These are phyloP conservation scores for Zoysia matrella DNA, from an alignment of 202 grass and related monocot species.

Conservation along the genomic window DNA sequence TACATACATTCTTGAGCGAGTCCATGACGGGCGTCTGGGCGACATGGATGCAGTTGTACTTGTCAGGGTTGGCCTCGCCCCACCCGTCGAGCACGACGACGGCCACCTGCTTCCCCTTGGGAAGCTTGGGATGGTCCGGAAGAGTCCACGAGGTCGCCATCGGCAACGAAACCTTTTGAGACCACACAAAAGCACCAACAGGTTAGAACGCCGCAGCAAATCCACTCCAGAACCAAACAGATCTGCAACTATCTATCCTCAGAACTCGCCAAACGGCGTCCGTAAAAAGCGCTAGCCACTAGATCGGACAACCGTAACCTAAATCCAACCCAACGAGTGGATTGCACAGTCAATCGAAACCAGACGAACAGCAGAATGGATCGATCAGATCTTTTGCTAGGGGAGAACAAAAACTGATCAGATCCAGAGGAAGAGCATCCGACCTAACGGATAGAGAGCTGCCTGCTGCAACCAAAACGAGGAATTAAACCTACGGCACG, in stretches of 20 bases:
- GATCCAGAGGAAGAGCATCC: not conserved
- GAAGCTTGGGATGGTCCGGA: slow-evolving; percentile 58
- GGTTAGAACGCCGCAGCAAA: slow-evolving; percentile 6
- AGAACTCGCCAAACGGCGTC: not conserved
- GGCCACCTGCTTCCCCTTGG: slow-evolving; percentile 49
- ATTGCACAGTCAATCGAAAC: not conserved
- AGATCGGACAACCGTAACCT: not conserved
- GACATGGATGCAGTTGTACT: slow-evolving; percentile 98
- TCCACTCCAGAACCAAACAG: slow-evolving; percentile 20
- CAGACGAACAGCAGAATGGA: not conserved
- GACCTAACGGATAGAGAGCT: slow-evolving; percentile 7
- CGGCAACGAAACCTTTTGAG: slow-evolving; percentile 21
- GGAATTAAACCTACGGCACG: not conserved
- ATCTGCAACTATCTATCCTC: slow-evolving; percentile 10
- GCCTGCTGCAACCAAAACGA: too few relatives aligned
- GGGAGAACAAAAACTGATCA: not conserved
- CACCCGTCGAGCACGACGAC: slow-evolving; percentile 95
- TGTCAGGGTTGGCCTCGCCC: slow-evolving; percentile 89
- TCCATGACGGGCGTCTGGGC: slow-evolving; percentile 53
- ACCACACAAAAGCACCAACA: slow-evolving; percentile 9
- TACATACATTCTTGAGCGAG: too few relatives aligned
- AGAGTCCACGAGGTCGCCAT: slow-evolving; percentile 83
- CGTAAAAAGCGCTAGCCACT: not conserved
- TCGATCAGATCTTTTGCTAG: too few relatives aligned
- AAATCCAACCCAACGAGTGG: not conserved